Evolutionary conservation across 176 grass and related monocot genomes (phyloP).

Genomic region (Triticum timopheevii): DNA sequence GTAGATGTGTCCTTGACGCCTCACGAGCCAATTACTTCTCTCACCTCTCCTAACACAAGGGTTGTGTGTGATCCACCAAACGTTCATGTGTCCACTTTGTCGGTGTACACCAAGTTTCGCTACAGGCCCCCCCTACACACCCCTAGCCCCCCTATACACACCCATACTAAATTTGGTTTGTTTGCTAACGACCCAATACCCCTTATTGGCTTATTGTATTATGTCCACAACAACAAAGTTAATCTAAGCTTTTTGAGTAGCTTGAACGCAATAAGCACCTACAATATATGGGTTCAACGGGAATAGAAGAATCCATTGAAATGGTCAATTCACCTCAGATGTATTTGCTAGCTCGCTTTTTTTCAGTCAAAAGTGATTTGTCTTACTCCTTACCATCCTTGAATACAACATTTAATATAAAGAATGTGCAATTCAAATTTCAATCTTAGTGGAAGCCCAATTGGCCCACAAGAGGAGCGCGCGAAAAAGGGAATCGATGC

Average conservation of each 20-base stretch:
- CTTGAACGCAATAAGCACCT: not conserved
- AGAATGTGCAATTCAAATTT: not conserved
- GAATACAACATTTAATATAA: no score
- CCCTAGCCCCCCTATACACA: not conserved
- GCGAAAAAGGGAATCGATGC: not conserved
- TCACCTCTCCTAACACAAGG: not conserved
- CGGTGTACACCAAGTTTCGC: not conserved
- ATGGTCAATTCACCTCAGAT: not conserved
- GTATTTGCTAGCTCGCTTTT: not conserved
- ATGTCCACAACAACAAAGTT: not conserved
- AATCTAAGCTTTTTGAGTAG: not conserved
- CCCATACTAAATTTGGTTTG: not conserved
- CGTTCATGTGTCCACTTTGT: not conserved
- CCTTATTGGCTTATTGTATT: not conserved
- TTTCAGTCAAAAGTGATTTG: not conserved
- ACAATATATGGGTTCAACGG: not conserved
- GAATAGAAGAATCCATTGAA: not conserved
- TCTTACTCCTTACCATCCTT: not conserved
- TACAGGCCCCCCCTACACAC: not conserved
- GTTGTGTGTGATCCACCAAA: not conserved
- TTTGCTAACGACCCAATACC: not conserved
- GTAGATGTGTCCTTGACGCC: no score
- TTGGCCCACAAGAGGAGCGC: not conserved
- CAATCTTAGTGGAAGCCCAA: not conserved
- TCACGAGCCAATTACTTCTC: not conserved